Conservation (phyloP, 2,329 filamentous ascomycete genomes). For the Hypoxylon sp. region DNA sequence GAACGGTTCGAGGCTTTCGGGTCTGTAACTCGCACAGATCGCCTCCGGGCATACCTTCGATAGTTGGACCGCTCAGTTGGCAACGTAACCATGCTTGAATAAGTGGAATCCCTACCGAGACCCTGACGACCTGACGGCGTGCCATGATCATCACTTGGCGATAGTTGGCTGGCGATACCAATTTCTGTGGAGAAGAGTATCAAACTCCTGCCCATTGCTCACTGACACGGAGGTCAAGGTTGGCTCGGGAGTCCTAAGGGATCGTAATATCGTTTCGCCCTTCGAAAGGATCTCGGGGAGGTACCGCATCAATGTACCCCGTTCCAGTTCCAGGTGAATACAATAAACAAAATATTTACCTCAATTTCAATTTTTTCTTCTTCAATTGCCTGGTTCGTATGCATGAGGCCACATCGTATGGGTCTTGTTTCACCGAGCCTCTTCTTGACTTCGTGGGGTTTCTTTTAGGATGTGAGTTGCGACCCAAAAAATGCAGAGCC, state of each 20-base stretch:
- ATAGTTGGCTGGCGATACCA: constrained; percentile 21
- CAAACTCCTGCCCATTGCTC: constrained; percentile 20
- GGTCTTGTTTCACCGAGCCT: constrained; percentile 40
- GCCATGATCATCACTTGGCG: constrained; percentile 29
- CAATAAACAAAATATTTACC: constrained; percentile 12
- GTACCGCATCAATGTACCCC: no score
- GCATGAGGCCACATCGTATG: constrained; percentile 32
- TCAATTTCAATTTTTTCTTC: constrained; percentile 10
- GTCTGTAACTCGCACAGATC: constrained; percentile 33
- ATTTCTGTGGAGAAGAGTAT: constrained; percentile 18
- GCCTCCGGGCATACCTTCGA: constrained; percentile 30
- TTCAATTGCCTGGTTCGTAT: constrained; percentile 18
- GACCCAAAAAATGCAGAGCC: constrained; percentile 19
- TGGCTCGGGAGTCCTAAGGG: constrained; percentile 26
- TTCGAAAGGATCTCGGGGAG: constrained; percentile 12
- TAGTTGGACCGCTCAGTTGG: constrained; percentile 30
- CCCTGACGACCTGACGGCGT: constrained; percentile 26
- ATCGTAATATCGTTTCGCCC: constrained; percentile 17
- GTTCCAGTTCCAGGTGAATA: constrained; percentile 14
- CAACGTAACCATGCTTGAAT: constrained; percentile 34
- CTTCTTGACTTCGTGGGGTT: constrained; percentile 27
- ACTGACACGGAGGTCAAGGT: constrained; percentile 17
- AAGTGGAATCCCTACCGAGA: constrained; percentile 31
- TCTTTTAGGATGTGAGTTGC: constrained; percentile 25
- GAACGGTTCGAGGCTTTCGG: constrained; percentile 30